A percentile compares a stretch with the other conserved stretches of the same genome.
Conservation (phyloP, 495 filamentous ascomycete species). For the Penicillium taxi region DNA sequence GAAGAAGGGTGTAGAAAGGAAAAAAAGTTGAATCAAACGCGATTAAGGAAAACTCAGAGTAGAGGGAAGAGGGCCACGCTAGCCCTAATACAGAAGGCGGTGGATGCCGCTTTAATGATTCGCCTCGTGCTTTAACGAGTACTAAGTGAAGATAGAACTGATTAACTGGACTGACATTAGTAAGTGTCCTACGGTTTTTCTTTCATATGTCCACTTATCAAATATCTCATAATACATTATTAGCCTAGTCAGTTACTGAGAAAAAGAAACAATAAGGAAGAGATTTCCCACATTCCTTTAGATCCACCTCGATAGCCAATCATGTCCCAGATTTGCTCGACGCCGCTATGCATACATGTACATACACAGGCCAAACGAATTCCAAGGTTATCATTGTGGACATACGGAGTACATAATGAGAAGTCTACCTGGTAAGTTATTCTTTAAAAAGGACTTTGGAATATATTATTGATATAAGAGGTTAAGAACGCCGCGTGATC, state of each 20-base stretch:
- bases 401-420: no score
- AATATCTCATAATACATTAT: no score
- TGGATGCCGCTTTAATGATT: constrained; percentile 20
- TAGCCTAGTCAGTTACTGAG: neutral
- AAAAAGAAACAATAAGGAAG: neutral
- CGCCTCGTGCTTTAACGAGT: no score
- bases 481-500: no score
- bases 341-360: constrained; percentile 26
- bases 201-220: no score
- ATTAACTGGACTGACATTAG: no score
- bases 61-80: constrained; percentile 19
- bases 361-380: no score
- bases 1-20: constrained; percentile 24
- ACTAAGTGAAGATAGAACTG: no score
- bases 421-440: neutral
- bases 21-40: constrained; percentile 30
- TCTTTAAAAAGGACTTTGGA: neutral
- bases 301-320: constrained; percentile 7
- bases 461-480: no score
- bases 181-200: no score
- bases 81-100: constrained; percentile 13
- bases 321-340: constrained; percentile 13
- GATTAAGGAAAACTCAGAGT: constrained; percentile 34
- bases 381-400: no score
- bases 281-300: constrained; percentile 2